A percentile compares a stretch with the other conserved stretches of the same genome.
Evolutionary conservation across 306 rosid species (phyloP).

Genomic region (Glycine soja): DNA sequence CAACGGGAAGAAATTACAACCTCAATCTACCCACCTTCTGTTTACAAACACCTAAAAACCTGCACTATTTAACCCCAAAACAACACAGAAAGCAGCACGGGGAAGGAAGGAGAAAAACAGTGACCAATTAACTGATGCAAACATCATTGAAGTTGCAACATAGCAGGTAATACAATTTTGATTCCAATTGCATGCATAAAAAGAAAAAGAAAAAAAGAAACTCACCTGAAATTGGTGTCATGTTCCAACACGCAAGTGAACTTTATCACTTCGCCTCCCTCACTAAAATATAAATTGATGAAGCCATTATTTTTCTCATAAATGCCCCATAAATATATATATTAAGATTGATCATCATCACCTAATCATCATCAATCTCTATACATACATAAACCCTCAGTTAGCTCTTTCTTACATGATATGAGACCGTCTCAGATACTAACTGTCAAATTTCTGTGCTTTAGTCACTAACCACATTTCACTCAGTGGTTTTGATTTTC

Average conservation of each 20-base stretch:
- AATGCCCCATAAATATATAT: conserved; percentile 36
- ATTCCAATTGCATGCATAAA: conserved; percentile 48
- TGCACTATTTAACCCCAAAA: conserved; percentile 25
- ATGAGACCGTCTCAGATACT: no score
- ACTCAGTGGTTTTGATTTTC: conserved; percentile 48
- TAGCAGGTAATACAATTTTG: conserved; percentile 27
- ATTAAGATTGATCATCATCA: conserved; percentile 39
- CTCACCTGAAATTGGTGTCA: conserved; percentile 46
- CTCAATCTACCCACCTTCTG: conserved; percentile 26
- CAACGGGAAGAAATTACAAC: conserved; percentile 17
- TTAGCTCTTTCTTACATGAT: conserved; percentile 49
- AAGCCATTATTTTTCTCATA: conserved; percentile 53
- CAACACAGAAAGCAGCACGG: conserved; percentile 19
- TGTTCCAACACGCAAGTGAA: conserved; percentile 39
- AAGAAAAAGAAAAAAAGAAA: conserved; percentile 37
- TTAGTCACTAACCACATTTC: no score
- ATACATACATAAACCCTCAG: conserved; percentile 48
- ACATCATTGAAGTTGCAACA: conserved; percentile 40
- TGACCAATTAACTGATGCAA: conserved; percentile 30
- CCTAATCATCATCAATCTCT: conserved; percentile 50
- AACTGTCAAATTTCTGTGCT: no score
- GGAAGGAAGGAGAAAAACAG: conserved; percentile 30
- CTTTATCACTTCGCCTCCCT: conserved; percentile 46
- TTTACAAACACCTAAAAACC: conserved; percentile 44
- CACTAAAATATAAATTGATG: conserved; percentile 38